Evolutionary conservation across 2,329 filamentous ascomycete genomes (phyloP).

Genomic region (Gnomoniopsis sp.): DNA sequence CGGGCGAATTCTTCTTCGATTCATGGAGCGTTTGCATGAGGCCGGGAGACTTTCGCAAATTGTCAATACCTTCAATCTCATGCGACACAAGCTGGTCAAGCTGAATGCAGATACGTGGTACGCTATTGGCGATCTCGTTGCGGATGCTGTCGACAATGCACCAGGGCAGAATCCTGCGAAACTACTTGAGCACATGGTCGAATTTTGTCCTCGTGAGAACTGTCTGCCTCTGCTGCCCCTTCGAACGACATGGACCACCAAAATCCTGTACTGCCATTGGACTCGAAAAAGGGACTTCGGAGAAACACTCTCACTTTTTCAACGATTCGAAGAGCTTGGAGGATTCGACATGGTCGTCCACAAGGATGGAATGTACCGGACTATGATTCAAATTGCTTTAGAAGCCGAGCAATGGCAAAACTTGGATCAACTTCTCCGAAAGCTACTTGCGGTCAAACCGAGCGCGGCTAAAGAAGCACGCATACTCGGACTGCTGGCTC

Average conservation of each 20-base stretch:
- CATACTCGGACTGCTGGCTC: constrained; percentile 34
- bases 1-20: constrained; percentile 27
- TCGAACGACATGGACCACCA: constrained; percentile 33
- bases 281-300: constrained; percentile 24
- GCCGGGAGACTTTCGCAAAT: constrained; percentile 28
- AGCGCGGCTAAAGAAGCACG: constrained; percentile 27
- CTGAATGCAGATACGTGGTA: constrained; percentile 7
- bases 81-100: constrained; percentile 24
- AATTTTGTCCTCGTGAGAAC: constrained; percentile 20
- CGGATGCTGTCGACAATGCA: constrained; percentile 29
- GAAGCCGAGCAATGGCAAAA: constrained; percentile 29
- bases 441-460: constrained; percentile 25
- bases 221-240: constrained; percentile 19
- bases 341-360: constrained; percentile 27
- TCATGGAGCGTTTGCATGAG: constrained; percentile 28
- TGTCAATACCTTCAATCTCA: constrained; percentile 31
- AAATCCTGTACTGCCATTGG: constrained; percentile 35
- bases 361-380: constrained; percentile 31
- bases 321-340: constrained; percentile 15
- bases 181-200: constrained; percentile 28
- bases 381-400: constrained; percentile 38
- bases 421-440: constrained; percentile 29
- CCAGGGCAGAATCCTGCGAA: constrained; percentile 25
- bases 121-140: constrained; percentile 28
- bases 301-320: constrained; percentile 26